Base-by-base conservation (phyloP, 371 early-diverging fungal genomes). In the Haplosporangium sp. region DNA sequence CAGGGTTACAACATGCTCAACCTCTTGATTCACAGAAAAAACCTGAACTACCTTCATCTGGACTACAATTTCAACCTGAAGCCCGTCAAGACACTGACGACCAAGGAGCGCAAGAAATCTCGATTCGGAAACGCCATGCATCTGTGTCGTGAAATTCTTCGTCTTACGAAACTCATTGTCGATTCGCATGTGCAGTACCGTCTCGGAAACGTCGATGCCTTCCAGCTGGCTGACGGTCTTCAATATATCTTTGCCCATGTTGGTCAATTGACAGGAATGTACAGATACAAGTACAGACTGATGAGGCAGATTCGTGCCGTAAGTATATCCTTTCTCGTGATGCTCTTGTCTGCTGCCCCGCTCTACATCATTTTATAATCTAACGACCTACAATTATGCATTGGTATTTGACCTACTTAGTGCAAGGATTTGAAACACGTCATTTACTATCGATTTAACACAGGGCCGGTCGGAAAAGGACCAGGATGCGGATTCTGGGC, bases 231-330 rank as follows among this genome's bases (percentile, higher is more conserved):
- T 12, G 96, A 98, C 82, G 97, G 97, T 65, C 85, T 99, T 58
- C 99, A 99, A 79, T 97, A 99, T 73, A 95, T 96, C 54, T 99
- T 99, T 86, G 94, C 97, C 6, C 99, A 99, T 82, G 98, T 99
- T n/a, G 99, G 99, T 50, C 98, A 97, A 83, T 84, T 98, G 60
- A 99, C 99, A 12, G 99, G 99, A 66, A 99, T 99, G 95, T 99
- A 99, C 85, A 93, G 99, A 71, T 99, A 99, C 91, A 99, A 99
- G 89, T 99, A 99, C 85, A 88, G 94, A 57, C 84, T 98, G 59
- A 99, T 99, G 99, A 82, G 95, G 73, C 99, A 99, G 82, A 96
- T 99, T 62, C 94, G 97, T 70, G 95, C 96, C 87, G 86, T 67
- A 74, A 82, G 74, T 69, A 29, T 29, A 29, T 29, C 29, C 29